A percentile compares a stretch with the other conserved stretches of the same genome.
Evolutionary conservation across 1,284 basidiomycete species (phyloP).

Genomic region (Vanrija sp.): DNA sequence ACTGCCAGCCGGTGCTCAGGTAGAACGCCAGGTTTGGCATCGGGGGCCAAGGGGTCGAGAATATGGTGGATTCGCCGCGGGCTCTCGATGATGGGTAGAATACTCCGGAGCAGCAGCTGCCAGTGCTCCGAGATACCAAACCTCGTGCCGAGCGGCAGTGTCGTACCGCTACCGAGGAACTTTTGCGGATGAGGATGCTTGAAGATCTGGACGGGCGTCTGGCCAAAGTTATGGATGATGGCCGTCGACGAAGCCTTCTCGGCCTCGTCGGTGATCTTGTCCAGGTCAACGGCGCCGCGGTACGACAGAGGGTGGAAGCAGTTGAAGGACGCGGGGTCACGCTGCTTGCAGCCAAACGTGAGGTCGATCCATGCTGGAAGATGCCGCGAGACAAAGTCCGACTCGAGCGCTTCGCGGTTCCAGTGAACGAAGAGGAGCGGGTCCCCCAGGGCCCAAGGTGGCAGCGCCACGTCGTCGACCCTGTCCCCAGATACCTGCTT

Average conservation of each 20-base stretch:
- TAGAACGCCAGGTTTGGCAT: conserved; percentile 26
- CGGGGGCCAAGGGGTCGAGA: conserved; percentile 20
- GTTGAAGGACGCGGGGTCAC: conserved; percentile 72
- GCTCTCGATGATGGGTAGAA: conserved; percentile 49
- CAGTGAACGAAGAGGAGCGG: conserved; percentile 76
- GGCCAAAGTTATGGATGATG: conserved; percentile 93
- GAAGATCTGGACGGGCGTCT: conserved; percentile 88
- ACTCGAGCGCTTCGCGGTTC: conserved; percentile 85
- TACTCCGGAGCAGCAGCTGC: conserved; percentile 44
- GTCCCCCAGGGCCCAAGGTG: conserved; percentile 84
- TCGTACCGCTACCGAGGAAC: conserved; percentile 60
- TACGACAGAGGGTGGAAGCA: conserved; percentile 94
- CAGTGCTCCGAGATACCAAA: conserved; percentile 71
- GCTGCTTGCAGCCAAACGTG: conserved; percentile 74
- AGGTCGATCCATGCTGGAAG: conserved; percentile 91
- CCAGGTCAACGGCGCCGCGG: conserved; percentile 85
- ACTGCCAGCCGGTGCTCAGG: conserved; percentile 27
- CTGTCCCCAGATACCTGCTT: conserved; percentile 75
- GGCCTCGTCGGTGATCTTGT: conserved; percentile 74
- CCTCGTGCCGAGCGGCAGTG: conserved; percentile 63
- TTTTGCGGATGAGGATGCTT: conserved; percentile 72
- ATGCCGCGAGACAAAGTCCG: conserved; percentile 78
- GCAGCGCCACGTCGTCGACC: conserved; percentile 83
- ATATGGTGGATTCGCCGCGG: conserved; percentile 60
- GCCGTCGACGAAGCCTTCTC: conserved; percentile 89